These are phyloP conservation scores for Isabelozyma heimii DNA, from an alignment of 805 yeast species.

Conservation along the genomic window DNA sequence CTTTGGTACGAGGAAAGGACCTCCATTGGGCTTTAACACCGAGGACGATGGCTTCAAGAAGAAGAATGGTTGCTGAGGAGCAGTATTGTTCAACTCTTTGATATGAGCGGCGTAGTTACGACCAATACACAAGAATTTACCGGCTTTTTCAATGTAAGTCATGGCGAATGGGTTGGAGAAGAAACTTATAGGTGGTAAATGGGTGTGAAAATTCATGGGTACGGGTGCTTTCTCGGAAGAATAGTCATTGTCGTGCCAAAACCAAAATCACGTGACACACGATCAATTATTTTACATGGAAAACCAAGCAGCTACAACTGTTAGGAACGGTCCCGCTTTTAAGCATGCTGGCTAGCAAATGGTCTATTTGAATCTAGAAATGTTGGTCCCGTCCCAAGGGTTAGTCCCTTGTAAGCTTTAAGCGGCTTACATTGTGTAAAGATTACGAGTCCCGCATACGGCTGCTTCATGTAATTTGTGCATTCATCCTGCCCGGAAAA, in stretches of 20 bases:
- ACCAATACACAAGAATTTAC: conserved; percentile 91
- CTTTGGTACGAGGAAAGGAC: conserved; percentile 80
- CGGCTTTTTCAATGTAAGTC: conserved; percentile 57
- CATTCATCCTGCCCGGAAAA: background rate
- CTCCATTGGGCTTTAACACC: conserved; percentile 54
- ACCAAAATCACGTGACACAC: no score
- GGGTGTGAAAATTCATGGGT: background rate
- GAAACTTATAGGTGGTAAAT: conserved; percentile 1
- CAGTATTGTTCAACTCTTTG: conserved; percentile 77
- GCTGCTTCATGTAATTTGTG: background rate
- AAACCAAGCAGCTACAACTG: no score
- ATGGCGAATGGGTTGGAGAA: conserved; percentile 4
- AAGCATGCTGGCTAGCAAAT: no score
- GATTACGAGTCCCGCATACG: background rate
- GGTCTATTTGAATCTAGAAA: no score
- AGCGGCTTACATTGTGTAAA: no score
- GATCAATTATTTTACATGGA: no score
- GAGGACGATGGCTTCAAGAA: conserved; percentile 88
- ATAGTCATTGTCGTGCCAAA: no score
- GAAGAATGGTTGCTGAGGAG: conserved; percentile 87
- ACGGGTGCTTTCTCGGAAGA: background rate
- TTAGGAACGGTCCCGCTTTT: no score
- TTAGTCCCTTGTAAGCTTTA: no score
- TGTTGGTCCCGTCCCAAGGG: no score
- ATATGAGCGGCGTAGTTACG: conserved; percentile 97